phyloP scores from a whole-genome alignment of 2,329 filamentous ascomycete species.

The Fusarium decemcellulare region DNA sequence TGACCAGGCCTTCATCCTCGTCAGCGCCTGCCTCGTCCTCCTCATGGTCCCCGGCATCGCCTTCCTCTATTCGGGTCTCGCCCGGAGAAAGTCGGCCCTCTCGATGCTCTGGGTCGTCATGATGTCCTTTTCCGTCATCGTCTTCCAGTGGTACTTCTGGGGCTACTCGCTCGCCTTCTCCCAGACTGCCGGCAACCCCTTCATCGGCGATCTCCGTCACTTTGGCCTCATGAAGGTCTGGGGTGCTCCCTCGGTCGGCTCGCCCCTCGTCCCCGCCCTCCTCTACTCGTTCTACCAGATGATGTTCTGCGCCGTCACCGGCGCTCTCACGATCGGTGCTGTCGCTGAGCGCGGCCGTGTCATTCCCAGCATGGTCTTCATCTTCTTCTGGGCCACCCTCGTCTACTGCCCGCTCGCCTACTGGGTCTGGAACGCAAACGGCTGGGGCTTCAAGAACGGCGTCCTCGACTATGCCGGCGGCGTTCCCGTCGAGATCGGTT shows the following conservation, averaged over 20 bases:
- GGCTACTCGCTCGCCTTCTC: slow-evolving; percentile 97
- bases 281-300: slow-evolving; percentile 98
- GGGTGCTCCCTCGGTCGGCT: slow-evolving; percentile 87
- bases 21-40: slow-evolving; percentile 92
- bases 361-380: slow-evolving; percentile 94
- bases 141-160: slow-evolving; percentile 99
- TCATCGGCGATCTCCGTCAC: slow-evolving; percentile 90
- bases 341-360: slow-evolving; percentile 95
- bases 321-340: slow-evolving; percentile 90
- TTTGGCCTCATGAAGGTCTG: slow-evolving; percentile 91
- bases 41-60: slow-evolving; percentile 97
- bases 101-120: slow-evolving; percentile 98
- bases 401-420: slow-evolving; percentile 98
- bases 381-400: slow-evolving; percentile 95
- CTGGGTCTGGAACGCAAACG: slow-evolving; percentile 97
- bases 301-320: slow-evolving; percentile 97
- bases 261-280: slow-evolving; percentile 88
- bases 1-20: slow-evolving; percentile 93
- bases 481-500: slow-evolving; percentile 96
- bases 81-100: slow-evolving; percentile 96
- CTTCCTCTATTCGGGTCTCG: slow-evolving; percentile 97
- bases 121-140: slow-evolving; percentile 90
- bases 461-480: slow-evolving; percentile 97
- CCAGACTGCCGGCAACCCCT: slow-evolving; percentile 83
- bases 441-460: slow-evolving; percentile 92